Conservation (phyloP, 2,329 filamentous ascomycete genomes). For the Botrytis fragariae region DNA sequence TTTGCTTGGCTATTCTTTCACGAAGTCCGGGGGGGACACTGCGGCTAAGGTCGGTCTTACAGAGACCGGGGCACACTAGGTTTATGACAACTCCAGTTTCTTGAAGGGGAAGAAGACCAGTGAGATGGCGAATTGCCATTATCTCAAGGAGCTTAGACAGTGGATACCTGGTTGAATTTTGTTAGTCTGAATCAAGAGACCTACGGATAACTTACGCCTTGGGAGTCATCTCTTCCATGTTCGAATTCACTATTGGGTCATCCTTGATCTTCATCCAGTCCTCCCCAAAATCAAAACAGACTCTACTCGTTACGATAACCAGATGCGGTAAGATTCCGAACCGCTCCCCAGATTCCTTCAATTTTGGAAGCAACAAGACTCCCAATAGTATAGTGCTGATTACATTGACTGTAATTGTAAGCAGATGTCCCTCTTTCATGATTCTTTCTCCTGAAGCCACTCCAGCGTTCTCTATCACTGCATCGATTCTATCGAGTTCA, state of each 20-base stretch:
- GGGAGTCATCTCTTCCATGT: conserved; percentile 13
- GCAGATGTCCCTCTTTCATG: conserved; percentile 27
- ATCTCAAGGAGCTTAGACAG: conserved; percentile 35
- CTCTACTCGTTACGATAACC: conserved; percentile 25
- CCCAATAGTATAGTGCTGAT: conserved; percentile 27
- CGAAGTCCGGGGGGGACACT: conserved; percentile 25
- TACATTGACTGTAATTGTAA: conserved; percentile 29
- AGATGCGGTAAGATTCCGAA: conserved; percentile 30
- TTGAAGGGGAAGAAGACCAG: conserved; percentile 28
- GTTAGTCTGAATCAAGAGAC: conserved; percentile 9
- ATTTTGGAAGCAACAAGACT: conserved; percentile 31
- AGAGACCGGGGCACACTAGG: conserved; percentile 36
- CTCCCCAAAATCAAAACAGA: conserved; percentile 24
- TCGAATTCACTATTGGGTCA: background rate
- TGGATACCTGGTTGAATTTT: conserved; percentile 29
- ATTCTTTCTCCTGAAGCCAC: conserved; percentile 22
- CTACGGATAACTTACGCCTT: conserved; percentile 14
- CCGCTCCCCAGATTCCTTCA: conserved; percentile 24
- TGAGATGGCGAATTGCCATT: conserved; percentile 30
- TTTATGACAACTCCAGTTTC: conserved; percentile 35
- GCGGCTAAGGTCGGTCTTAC: conserved; percentile 33
- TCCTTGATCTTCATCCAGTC: conserved; percentile 29
- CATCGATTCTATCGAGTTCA: conserved; percentile 42
- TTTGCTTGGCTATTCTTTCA: conserved; percentile 19
- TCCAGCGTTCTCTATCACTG: conserved; percentile 42